Percentiles rank a stretch among this genome's conserved stretches.
Evolutionary conservation across 768 basidiomycete genomes (phyloP).

Genomic region (Sporobolomyces pararoseus): DNA sequence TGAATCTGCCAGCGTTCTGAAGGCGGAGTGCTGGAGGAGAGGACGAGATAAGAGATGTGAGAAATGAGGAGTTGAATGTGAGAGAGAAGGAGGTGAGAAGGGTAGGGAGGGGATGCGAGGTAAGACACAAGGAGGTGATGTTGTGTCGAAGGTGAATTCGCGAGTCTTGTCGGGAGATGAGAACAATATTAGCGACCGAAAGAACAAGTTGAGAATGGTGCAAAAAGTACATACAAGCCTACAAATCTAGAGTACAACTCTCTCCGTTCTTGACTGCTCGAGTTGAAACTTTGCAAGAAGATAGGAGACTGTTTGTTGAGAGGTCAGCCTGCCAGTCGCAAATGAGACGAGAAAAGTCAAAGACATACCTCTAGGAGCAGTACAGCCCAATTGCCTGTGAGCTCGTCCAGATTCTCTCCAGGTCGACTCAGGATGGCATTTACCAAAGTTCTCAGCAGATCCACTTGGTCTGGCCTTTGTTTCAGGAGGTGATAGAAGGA

Average conservation of each 20-base stretch:
- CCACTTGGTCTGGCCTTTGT: neutral
- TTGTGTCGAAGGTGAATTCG: constrained; percentile 1
- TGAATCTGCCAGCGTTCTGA: constrained; percentile 13
- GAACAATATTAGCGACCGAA: neutral
- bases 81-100: neutral
- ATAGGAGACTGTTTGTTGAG: constrained; percentile 1
- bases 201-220: neutral
- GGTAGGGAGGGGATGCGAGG: constrained; percentile 18
- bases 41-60: neutral
- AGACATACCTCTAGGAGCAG: constrained; percentile 26
- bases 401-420: neutral
- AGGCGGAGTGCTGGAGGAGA: neutral
- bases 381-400: constrained; percentile 21
- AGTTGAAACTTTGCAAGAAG: neutral
- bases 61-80: constrained; percentile 23
- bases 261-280: neutral
- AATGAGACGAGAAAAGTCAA: too few species aligned
- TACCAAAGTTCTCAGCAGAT: neutral
- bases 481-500: constrained; percentile 20
- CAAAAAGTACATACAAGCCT: constrained; percentile 20
- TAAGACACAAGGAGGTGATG: constrained; percentile 25
- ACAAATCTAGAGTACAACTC: constrained; percentile 10
- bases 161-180: constrained; percentile 1
- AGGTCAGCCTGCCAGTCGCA: neutral
- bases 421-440: constrained; percentile 9